Evolutionary conservation across 176 grass and related monocot genomes (phyloP).

Genomic region (Oryza punctata): DNA sequence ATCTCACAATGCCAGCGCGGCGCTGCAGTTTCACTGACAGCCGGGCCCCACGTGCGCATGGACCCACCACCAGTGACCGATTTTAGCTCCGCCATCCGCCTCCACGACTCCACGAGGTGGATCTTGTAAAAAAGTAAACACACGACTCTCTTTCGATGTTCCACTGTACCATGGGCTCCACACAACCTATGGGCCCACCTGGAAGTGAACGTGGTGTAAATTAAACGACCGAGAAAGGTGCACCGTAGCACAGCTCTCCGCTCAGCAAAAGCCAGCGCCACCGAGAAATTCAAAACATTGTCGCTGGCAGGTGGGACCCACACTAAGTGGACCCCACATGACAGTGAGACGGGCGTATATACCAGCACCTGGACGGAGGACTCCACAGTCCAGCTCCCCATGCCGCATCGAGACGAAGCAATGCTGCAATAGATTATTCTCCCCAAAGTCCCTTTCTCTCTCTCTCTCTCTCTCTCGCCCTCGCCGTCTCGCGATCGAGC

Average conservation of each 20-base stretch:
- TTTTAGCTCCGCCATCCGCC: not conserved
- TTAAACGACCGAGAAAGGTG: conserved; percentile 26
- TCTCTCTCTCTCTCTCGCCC: not conserved
- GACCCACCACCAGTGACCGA: too few relatives aligned
- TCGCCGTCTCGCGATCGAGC: conserved; percentile 57
- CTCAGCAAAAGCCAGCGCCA: not conserved
- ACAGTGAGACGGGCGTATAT: conserved; percentile 26
- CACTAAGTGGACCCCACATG: rapidly evolving
- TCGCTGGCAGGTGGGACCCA: rapidly evolving
- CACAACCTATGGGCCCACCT: rapidly evolving
- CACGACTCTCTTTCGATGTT: too few relatives aligned
- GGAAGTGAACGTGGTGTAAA: rapidly evolving
- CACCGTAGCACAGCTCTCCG: not conserved
- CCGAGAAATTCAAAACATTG: rapidly evolving
- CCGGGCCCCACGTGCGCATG: too few relatives aligned
- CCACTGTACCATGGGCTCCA: not conserved
- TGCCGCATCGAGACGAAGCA: conserved; percentile 58
- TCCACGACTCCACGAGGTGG: not conserved
- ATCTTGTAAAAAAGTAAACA: not conserved
- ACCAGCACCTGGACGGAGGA: conserved; percentile 35
- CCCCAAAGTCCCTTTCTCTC: conserved; percentile 44
- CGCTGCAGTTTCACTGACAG: too few relatives aligned
- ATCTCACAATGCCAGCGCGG: too few relatives aligned
- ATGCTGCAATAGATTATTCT: conserved; percentile 43
- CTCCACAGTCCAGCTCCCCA: conserved; percentile 42